Evolutionary conservation across 2,329 filamentous ascomycete genomes (phyloP).

Genomic region (Alternaria angustiovoidea): DNA sequence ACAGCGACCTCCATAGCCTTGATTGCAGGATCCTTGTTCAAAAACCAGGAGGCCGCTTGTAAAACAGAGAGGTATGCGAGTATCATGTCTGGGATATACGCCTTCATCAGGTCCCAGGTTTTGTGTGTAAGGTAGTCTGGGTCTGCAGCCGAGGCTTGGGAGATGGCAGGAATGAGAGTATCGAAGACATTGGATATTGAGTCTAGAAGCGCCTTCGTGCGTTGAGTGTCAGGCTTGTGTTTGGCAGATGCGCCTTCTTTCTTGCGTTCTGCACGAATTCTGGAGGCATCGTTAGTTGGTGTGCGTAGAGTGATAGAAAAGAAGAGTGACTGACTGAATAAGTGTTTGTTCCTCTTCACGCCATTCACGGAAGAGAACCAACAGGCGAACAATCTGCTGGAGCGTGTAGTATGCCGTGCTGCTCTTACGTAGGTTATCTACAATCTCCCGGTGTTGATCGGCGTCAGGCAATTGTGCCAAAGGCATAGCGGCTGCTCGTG

Average conservation of each 20-base stretch:
- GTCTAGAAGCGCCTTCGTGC: constrained; percentile 51
- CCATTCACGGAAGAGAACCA: constrained; percentile 55
- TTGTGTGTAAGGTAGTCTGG: constrained; percentile 11
- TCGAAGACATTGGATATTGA: constrained; percentile 51
- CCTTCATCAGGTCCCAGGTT: constrained; percentile 67
- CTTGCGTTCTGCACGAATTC: constrained; percentile 20
- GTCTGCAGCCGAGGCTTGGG: constrained; percentile 7
- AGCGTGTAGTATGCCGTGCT: constrained; percentile 54
- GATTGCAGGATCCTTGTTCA: constrained; percentile 78
- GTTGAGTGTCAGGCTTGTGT: constrained; percentile 35
- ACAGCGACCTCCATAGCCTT: constrained; percentile 88
- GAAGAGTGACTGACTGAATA: constrained; percentile 36
- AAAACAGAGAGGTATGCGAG: constrained; percentile 84
- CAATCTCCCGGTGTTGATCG: constrained; percentile 31
- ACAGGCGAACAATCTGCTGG: constrained; percentile 53
- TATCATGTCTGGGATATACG: constrained; percentile 85
- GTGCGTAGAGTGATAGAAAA: not conserved
- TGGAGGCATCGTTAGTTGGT: constrained; percentile 16
- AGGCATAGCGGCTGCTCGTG: constrained; percentile 28
- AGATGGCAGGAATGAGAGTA: constrained; percentile 41
- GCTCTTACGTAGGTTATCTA: constrained; percentile 29
- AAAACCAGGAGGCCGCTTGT: constrained; percentile 76
- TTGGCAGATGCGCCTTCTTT: constrained; percentile 16
- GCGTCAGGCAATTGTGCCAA: constrained; percentile 29
- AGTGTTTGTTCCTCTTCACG: constrained; percentile 52